Conservation (phyloP, 73 alveolate genomes). For the Tetrahymena elliotti region DNA sequence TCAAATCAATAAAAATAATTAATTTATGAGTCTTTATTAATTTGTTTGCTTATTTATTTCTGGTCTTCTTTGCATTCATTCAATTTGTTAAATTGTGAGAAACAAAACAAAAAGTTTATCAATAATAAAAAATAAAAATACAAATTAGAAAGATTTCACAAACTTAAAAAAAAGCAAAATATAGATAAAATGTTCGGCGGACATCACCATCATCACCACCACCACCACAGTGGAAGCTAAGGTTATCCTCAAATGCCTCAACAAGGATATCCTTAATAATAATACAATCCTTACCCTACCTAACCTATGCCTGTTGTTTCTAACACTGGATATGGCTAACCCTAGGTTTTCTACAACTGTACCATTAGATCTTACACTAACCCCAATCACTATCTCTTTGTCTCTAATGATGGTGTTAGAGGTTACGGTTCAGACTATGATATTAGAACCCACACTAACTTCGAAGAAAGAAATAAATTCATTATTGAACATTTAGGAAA, state of each 20-base stretch:
- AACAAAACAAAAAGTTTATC: neutral
- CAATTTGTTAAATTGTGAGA: neutral
- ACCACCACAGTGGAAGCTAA: neutral
- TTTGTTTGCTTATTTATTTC: neutral
- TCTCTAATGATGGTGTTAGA: neutral
- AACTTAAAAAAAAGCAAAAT: neutral
- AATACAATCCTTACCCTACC: neutral
- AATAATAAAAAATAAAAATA: neutral
- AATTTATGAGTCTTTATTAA: too few relatives aligned
- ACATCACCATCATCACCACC: neutral
- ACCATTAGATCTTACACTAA: slow-evolving; percentile 22
- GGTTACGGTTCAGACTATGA: neutral
- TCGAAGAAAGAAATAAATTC: slow-evolving; percentile 1
- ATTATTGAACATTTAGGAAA: slow-evolving; percentile 3
- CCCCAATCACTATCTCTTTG: neutral
- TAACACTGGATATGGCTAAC: neutral
- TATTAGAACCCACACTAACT: neutral
- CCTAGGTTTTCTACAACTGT: neutral
- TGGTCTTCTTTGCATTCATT: neutral
- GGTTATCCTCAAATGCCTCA: neutral
- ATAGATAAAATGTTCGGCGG: neutral
- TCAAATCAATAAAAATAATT: too few relatives aligned
- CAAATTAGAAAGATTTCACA: neutral
- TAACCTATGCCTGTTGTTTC: neutral
- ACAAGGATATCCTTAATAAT: neutral